A percentile compares a stretch with the other conserved stretches of the same genome.
phyloP scores from a whole-genome alignment of 2,329 filamentous ascomycete genomes.

The Trichoderma sp. region DNA sequence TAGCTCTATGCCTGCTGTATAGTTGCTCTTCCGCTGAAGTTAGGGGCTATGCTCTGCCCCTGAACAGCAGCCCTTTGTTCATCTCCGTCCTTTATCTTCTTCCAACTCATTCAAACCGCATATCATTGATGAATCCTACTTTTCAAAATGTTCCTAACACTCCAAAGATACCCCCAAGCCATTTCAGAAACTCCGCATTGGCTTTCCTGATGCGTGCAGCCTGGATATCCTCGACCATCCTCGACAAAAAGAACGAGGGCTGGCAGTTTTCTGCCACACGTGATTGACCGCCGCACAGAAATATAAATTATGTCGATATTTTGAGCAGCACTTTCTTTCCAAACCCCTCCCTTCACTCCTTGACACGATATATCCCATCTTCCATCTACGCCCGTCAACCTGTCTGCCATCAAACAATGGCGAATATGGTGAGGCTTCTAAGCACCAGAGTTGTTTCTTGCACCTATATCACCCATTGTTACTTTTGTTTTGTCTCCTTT shows the following conservation, averaged over 20 bases:
- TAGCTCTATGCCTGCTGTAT: neutral
- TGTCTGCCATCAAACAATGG: neutral
- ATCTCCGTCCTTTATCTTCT: neutral
- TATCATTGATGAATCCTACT: rapidly evolving
- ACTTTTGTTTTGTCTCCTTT: neutral
- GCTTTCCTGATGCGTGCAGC: neutral
- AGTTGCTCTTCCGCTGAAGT: neutral
- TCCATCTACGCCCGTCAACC: neutral
- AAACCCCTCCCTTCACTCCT: no score
- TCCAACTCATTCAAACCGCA: neutral
- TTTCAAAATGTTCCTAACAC: rapidly evolving
- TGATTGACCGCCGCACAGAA: slow-evolving; percentile 3
- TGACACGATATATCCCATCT: neutral
- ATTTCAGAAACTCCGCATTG: neutral
- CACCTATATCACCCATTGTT: neutral
- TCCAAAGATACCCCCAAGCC: neutral
- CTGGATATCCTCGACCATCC: neutral
- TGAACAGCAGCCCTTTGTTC: neutral
- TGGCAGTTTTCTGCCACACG: neutral
- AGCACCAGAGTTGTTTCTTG: neutral
- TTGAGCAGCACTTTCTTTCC: neutral
- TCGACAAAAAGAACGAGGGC: neutral
- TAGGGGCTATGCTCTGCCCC: neutral
- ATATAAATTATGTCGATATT: neutral
- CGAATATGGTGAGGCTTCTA: no score